Percentiles rank a stretch among this genome's conserved stretches.
Conservation (phyloP, 192 early-diverging fungal species). For the Coemansia nantahalensis region DNA sequence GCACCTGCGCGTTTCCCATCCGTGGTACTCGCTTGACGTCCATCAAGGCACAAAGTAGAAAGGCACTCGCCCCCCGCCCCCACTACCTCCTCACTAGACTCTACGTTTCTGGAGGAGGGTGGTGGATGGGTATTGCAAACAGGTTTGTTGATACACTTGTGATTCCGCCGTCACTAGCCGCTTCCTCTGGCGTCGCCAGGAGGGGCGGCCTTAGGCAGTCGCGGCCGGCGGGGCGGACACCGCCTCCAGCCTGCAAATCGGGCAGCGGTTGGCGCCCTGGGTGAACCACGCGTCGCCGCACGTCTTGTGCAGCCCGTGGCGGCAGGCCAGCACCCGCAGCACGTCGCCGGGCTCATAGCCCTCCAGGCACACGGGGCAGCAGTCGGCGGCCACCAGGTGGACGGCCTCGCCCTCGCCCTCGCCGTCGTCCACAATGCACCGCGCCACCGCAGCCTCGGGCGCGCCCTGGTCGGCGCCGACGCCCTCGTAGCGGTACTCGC, state of each 20-base stretch:
- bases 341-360: constrained; percentile 26
- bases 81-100: too few relatives aligned
- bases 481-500: constrained; percentile 20
- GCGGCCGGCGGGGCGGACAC: constrained; percentile 4
- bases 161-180: too few relatives aligned
- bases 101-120: too few relatives aligned
- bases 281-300: constrained; percentile 52
- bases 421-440: constrained; percentile 3
- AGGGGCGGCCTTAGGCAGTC: neutral
- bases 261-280: constrained; percentile 46
- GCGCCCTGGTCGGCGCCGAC: neutral
- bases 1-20: constrained; percentile 27
- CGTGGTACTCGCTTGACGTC: constrained; percentile 43
- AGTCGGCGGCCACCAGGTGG: constrained; percentile 31
- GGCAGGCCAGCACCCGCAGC: constrained; percentile 37
- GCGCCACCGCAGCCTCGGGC: constrained; percentile 14
- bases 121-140: too few relatives aligned
- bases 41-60: constrained; percentile 26
- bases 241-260: constrained; percentile 39
- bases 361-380: constrained; percentile 48
- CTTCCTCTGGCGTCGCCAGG: too few relatives aligned
- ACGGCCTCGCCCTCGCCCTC: constrained; percentile 7
- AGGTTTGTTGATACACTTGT: too few relatives aligned
- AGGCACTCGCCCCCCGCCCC: too few relatives aligned
- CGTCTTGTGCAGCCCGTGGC: constrained; percentile 33